Percentiles rank a stretch among this genome's conserved stretches.
These are phyloP conservation scores for Rhizopus arrhizus DNA, from an alignment of 371 early-diverging fungal species.

Conservation along the genomic window DNA sequence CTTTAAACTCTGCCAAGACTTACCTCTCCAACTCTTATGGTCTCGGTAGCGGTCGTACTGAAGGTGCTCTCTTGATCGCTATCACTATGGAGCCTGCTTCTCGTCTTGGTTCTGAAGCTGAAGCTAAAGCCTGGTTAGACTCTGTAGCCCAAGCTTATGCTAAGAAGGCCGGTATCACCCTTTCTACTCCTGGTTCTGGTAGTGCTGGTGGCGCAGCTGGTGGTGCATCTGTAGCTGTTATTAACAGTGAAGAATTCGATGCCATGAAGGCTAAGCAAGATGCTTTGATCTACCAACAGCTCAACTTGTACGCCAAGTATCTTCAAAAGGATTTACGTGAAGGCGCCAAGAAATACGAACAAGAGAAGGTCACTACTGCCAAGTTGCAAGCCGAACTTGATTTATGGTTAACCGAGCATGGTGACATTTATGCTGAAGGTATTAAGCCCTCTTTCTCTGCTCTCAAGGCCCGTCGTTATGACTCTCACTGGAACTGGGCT, in stretches of 20 bases:
- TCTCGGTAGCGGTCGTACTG: conserved; percentile 84
- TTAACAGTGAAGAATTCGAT: conserved; percentile 90
- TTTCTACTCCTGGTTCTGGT: conserved; percentile 62
- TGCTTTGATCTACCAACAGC: conserved; percentile 79
- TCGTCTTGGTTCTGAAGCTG: conserved; percentile 79
- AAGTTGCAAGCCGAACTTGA: conserved; percentile 86
- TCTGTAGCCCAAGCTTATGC: conserved; percentile 80
- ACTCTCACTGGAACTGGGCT: conserved; percentile 98
- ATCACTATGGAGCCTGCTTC: conserved; percentile 86
- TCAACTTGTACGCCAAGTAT: conserved; percentile 87
- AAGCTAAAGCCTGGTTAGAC: conserved; percentile 91
- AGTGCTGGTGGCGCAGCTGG: conserved; percentile 65
- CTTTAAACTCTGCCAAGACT: conserved; percentile 77
- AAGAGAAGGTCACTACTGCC: conserved; percentile 66
- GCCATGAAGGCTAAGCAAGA: conserved; percentile 82
- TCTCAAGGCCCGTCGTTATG: conserved; percentile 87
- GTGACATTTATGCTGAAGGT: conserved; percentile 85
- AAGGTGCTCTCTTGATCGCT: conserved; percentile 81
- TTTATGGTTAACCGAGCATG: conserved; percentile 88
- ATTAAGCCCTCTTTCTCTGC: conserved; percentile 82
- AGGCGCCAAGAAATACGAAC: conserved; percentile 72
- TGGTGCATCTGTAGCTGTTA: conserved; percentile 67
- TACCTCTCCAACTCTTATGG: conserved; percentile 76
- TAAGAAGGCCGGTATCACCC: conserved; percentile 74
- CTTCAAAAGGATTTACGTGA: conserved; percentile 85